A percentile compares a stretch with the other conserved stretches of the same genome.
phyloP scores from a whole-genome alignment of 176 grass and related monocot genomes.

The Elymus sibiricus region DNA sequence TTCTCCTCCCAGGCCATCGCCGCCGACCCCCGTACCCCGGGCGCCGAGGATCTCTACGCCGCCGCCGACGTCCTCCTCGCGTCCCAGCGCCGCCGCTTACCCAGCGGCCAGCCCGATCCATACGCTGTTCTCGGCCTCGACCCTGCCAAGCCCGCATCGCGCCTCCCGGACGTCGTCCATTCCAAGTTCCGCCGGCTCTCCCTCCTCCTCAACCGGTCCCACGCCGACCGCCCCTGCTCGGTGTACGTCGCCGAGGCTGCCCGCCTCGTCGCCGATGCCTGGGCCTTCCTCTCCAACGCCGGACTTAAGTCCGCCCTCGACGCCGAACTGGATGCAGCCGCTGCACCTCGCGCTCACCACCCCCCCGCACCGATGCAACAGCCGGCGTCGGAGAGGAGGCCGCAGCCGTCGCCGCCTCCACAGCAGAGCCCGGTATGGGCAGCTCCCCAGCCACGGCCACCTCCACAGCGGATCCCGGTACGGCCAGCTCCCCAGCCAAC shows the following conservation, averaged over 20 bases:
- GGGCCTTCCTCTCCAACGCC: conserved; percentile 66
- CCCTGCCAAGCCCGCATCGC: conserved; percentile 28
- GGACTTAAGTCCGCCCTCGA: conserved; percentile 62
- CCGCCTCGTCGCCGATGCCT: conserved; percentile 49
- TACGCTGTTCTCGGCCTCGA: conserved; percentile 77
- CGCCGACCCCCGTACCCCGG: conserved; percentile 48
- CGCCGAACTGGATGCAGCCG: conserved; percentile 40
- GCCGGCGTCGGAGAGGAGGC: background rate
- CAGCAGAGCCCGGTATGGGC: background rate
- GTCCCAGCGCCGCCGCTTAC: conserved; percentile 30
- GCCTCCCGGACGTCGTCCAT: conserved; percentile 38
- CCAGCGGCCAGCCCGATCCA: conserved; percentile 50
- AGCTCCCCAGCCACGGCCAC: background rate
- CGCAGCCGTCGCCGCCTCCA: background rate
- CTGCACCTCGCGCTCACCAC: conserved; percentile 12
- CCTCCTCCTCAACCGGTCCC: conserved; percentile 45
- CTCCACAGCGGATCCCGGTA: background rate
- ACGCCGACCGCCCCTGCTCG: conserved; percentile 17
- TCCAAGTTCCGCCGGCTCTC: conserved; percentile 59
- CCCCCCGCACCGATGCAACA: conserved; percentile 5
- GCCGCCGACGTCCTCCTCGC: conserved; percentile 56
- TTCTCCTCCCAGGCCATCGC: conserved; percentile 66
- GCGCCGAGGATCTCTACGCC: conserved; percentile 62
- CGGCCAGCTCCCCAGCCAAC: background rate
- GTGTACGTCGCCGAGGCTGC: conserved; percentile 48